phyloP scores from a whole-genome alignment of 2,329 filamentous ascomycete genomes.

The Elsinoe necatrix region DNA sequence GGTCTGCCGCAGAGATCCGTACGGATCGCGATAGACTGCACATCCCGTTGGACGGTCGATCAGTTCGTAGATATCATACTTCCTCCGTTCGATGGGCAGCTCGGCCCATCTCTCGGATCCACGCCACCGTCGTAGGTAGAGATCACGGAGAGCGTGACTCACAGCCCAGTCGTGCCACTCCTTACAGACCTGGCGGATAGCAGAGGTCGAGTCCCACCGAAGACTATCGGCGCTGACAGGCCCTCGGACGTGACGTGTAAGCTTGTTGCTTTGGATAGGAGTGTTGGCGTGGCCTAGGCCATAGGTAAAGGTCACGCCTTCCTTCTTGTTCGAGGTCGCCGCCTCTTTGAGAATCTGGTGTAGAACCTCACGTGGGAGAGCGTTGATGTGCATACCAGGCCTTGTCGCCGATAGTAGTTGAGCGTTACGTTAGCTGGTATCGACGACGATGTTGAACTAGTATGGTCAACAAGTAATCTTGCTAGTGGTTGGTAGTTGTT shows the following conservation, averaged over 20 bases:
- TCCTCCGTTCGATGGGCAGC: conserved; percentile 34
- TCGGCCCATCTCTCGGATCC: conserved; percentile 46
- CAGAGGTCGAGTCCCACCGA: conserved; percentile 43
- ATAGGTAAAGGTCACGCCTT: conserved; percentile 45
- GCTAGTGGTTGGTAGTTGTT: background rate
- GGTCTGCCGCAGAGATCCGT: conserved; percentile 41
- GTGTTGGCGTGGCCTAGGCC: conserved; percentile 43
- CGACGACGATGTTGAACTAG: background rate
- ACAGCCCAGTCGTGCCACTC: conserved; percentile 48
- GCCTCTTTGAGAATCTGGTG: conserved; percentile 43
- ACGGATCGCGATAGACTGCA: conserved; percentile 46
- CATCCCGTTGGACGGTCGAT: conserved; percentile 39
- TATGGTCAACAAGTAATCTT: background rate
- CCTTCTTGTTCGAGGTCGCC: conserved; percentile 39
- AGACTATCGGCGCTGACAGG: conserved; percentile 43
- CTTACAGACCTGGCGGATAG: conserved; percentile 42
- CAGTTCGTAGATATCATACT: conserved; percentile 41
- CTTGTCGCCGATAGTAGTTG: background rate
- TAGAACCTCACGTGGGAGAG: conserved; percentile 45
- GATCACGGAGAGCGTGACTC: conserved; percentile 42
- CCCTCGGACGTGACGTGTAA: conserved; percentile 45
- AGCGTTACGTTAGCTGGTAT: background rate
- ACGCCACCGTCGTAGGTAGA: conserved; percentile 47
- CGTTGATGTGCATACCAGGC: conserved; percentile 34
- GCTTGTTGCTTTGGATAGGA: conserved; percentile 36